A percentile compares a stretch with the other conserved stretches of the same genome.
These are phyloP conservation scores for Magnusiomyces suaveolens DNA, from an alignment of 1,139 yeast species.

Conservation along the genomic window DNA sequence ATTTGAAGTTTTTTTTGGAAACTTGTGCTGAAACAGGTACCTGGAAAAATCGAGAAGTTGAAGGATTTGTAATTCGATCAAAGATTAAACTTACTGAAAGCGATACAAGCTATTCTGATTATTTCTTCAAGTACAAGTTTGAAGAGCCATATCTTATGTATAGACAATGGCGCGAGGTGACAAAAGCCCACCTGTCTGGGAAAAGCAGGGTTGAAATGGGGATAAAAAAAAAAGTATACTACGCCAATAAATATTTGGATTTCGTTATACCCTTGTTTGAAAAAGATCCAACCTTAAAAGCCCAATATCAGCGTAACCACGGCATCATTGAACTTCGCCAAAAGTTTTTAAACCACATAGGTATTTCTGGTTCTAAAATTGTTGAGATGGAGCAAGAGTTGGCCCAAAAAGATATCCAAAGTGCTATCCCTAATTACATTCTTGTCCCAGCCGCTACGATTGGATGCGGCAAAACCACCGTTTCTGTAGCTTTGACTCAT, in stretches of 20 bases:
- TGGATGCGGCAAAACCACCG: slow-evolving; percentile 93
- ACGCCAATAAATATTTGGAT: slow-evolving; percentile 58
- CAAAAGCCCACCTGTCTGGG: slow-evolving; percentile 47
- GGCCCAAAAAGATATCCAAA: slow-evolving; percentile 1
- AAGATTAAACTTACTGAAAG: slow-evolving; percentile 18
- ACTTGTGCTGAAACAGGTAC: slow-evolving; percentile 58
- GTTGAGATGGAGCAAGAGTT: slow-evolving; percentile 15
- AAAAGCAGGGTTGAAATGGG: slow-evolving; percentile 40
- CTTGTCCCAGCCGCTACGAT: slow-evolving; percentile 80
- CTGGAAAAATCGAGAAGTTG: slow-evolving; percentile 63
- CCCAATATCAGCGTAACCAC: slow-evolving; percentile 45
- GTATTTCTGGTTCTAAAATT: slow-evolving; percentile 41
- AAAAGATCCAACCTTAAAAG: slow-evolving; percentile 34
- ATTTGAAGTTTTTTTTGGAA: slow-evolving; percentile 45
- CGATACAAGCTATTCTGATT: slow-evolving; percentile 33
- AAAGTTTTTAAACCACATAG: slow-evolving; percentile 42
- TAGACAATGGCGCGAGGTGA: slow-evolving; percentile 82
- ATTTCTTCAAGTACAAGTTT: slow-evolving; percentile 86
- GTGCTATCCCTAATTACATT: slow-evolving; percentile 35
- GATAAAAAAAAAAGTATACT: slow-evolving; percentile 45
- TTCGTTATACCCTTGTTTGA: slow-evolving; percentile 51
- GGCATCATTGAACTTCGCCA: slow-evolving; percentile 71
- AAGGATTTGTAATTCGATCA: slow-evolving; percentile 87
- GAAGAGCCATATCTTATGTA: slow-evolving; percentile 91
- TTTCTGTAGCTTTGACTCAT: slow-evolving; percentile 48